A percentile compares a stretch with the other conserved stretches of the same genome.
Conservation (phyloP, 164 flowering plant species). For the Cinnamomum chago region DNA sequence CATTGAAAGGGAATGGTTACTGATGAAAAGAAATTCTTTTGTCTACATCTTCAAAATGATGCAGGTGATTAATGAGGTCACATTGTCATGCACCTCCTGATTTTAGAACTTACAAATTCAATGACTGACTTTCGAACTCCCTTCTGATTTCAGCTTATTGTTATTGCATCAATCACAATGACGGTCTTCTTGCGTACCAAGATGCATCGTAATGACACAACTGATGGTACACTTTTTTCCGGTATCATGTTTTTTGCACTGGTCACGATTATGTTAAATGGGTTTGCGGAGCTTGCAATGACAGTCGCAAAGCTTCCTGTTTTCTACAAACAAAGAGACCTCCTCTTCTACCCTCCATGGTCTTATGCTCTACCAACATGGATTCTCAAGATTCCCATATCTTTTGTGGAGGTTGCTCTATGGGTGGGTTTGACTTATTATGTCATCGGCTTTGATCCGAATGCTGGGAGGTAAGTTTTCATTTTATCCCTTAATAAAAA, state of each 20-base stretch:
- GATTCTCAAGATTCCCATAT: slow-evolving; percentile 37
- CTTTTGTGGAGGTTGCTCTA: slow-evolving; percentile 30
- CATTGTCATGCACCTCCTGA: neutral
- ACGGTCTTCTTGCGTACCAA: slow-evolving; percentile 7
- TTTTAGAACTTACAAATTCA: neutral
- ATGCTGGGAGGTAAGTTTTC: slow-evolving; percentile 26
- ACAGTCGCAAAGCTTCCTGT: slow-evolving; percentile 47
- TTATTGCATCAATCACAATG: slow-evolving; percentile 25
- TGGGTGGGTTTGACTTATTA: slow-evolving; percentile 41
- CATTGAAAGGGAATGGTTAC: slow-evolving; percentile 28
- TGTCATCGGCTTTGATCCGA: slow-evolving; percentile 42
- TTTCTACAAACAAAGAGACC: slow-evolving; percentile 62
- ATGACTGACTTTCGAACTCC: neutral
- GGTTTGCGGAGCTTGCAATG: slow-evolving; percentile 33
- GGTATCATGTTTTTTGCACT: slow-evolving; percentile 8
- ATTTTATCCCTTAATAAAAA: neutral
- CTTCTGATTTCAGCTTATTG: slow-evolving; percentile 24
- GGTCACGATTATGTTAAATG: slow-evolving; percentile 5
- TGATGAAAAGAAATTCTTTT: slow-evolving; percentile 46
- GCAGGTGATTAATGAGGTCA: slow-evolving; percentile 24
- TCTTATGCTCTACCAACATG: slow-evolving; percentile 44
- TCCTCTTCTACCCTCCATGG: slow-evolving; percentile 57
- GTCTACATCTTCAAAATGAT: slow-evolving; percentile 36
- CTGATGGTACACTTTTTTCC: slow-evolving; percentile 6
- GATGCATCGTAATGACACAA: slow-evolving; percentile 10